Conservation (phyloP, 805 yeast species). For the Suhomyces sp. region DNA sequence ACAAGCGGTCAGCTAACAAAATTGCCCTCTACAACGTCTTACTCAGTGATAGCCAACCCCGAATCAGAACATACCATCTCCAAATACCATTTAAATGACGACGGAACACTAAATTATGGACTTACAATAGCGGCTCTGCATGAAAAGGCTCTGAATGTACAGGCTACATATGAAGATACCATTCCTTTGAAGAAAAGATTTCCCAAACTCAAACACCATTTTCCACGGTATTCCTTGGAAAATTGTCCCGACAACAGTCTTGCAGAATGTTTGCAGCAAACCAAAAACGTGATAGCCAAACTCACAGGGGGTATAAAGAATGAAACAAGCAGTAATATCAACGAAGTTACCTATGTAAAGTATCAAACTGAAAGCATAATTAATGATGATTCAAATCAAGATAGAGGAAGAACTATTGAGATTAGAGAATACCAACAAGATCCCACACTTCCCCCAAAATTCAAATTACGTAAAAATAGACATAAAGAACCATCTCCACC, state of each 20-base stretch:
- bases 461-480: constrained; percentile 70
- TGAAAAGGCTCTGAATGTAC: constrained; percentile 26
- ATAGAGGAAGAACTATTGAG: constrained; percentile 47
- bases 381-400: constrained; percentile 9
- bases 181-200: constrained; percentile 52
- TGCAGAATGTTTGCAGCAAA: constrained; percentile 47
- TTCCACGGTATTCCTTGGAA: constrained; percentile 39
- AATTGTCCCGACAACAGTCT: constrained; percentile 44
- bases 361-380: constrained; percentile 18
- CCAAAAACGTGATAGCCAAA: constrained; percentile 53
- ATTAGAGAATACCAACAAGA: constrained; percentile 69
- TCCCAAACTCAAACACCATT: constrained; percentile 38
- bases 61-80: constrained; percentile 11
- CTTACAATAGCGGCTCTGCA: constrained; percentile 21
- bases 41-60: neutral
- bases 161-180: constrained; percentile 52
- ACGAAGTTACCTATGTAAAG: constrained; percentile 17
- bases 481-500: constrained; percentile 58
- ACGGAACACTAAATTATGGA: constrained; percentile 28
- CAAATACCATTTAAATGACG: constrained; percentile 23
- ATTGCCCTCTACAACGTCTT: neutral
- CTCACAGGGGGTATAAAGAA: constrained; percentile 30
- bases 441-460: constrained; percentile 82
- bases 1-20: constrained; percentile 3
- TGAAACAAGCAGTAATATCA: constrained; percentile 31